Conservation (phyloP, 768 basidiomycete genomes). For the Amylocystis lapponica region DNA sequence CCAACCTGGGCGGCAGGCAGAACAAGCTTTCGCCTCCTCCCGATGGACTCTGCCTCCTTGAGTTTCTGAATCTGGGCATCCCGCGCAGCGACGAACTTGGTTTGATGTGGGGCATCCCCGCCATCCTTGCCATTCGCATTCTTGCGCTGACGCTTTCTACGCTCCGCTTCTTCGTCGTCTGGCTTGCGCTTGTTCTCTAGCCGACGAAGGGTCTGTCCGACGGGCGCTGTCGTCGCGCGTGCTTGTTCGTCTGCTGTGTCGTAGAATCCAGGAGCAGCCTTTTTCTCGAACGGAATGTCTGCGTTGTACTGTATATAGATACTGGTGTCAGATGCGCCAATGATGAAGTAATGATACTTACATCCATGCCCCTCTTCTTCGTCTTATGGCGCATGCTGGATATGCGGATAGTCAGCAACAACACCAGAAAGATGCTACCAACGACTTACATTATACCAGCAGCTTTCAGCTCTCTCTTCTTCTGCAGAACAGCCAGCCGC, state of each 20-base stretch:
- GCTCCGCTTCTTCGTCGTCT: conserved; percentile 90
- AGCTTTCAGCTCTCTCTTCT: conserved; percentile 95
- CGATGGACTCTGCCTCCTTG: conserved; percentile 95
- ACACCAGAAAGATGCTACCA: background rate
- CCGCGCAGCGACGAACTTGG: conserved; percentile 93
- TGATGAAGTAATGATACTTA: conserved; percentile 33
- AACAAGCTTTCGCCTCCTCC: conserved; percentile 75
- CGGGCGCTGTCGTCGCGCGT: conserved; percentile 77
- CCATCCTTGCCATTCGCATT: conserved; percentile 52
- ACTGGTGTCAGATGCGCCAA: conserved; percentile 7
- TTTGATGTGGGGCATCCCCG: conserved; percentile 57
- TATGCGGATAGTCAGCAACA: background rate
- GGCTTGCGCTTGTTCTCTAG: conserved; percentile 94
- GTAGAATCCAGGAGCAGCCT: conserved; percentile 92
- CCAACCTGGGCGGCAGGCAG: conserved; percentile 91
- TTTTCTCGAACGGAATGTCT: conserved; percentile 98
- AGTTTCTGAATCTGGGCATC: conserved; percentile 97
- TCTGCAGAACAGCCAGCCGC: conserved; percentile 90
- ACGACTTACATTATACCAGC: conserved; percentile 79
- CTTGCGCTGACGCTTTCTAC: conserved; percentile 82
- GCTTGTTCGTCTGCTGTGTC: conserved; percentile 94
- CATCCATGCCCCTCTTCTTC: conserved; percentile 98
- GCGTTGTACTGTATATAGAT: conserved; percentile 75
- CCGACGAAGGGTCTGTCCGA: conserved; percentile 87
- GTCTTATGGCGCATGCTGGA: conserved; percentile 85